These are phyloP conservation scores for Ilyonectria robusta DNA, from an alignment of 2,329 filamentous ascomycete genomes.

Conservation along the genomic window DNA sequence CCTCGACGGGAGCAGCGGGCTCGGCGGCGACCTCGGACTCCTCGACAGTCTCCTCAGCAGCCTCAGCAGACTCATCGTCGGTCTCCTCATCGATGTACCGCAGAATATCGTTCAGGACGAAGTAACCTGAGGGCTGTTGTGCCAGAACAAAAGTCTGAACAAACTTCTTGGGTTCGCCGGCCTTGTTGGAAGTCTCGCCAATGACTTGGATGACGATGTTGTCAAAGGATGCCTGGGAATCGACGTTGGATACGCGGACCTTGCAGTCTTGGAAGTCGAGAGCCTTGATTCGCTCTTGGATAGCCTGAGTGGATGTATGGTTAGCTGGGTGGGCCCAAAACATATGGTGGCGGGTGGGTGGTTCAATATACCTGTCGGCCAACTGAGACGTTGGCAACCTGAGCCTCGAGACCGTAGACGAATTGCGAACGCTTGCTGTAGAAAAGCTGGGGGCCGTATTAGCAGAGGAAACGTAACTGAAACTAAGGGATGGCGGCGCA, in stretches of 20 bases:
- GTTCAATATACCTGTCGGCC: slow-evolving; percentile 79
- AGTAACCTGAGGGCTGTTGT: slow-evolving; percentile 96
- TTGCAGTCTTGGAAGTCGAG: slow-evolving; percentile 98
- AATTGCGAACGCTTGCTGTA: slow-evolving; percentile 97
- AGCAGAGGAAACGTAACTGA: slow-evolving; percentile 15
- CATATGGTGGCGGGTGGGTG: background rate
- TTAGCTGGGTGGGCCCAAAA: slow-evolving; percentile 28
- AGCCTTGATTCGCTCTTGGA: slow-evolving; percentile 93
- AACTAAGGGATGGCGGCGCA: slow-evolving; percentile 47
- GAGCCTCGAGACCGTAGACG: slow-evolving; percentile 91
- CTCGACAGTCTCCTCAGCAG: slow-evolving; percentile 52
- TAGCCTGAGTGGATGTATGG: slow-evolving; percentile 71
- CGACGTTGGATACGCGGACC: slow-evolving; percentile 97
- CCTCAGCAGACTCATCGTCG: slow-evolving; percentile 74
- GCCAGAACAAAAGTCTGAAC: slow-evolving; percentile 98
- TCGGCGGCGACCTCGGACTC: slow-evolving; percentile 52
- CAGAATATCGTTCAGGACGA: slow-evolving; percentile 98
- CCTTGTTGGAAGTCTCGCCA: slow-evolving; percentile 96
- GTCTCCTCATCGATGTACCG: slow-evolving; percentile 89
- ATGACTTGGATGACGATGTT: slow-evolving; percentile 99
- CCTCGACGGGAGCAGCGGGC: slow-evolving; percentile 51
- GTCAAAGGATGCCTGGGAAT: slow-evolving; percentile 91
- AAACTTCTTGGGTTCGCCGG: slow-evolving; percentile 92
- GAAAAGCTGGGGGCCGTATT: slow-evolving; percentile 74
- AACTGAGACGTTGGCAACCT: slow-evolving; percentile 87